phyloP scores from a whole-genome alignment of 2,329 filamentous ascomycete genomes.

The Xylaria multiplex region DNA sequence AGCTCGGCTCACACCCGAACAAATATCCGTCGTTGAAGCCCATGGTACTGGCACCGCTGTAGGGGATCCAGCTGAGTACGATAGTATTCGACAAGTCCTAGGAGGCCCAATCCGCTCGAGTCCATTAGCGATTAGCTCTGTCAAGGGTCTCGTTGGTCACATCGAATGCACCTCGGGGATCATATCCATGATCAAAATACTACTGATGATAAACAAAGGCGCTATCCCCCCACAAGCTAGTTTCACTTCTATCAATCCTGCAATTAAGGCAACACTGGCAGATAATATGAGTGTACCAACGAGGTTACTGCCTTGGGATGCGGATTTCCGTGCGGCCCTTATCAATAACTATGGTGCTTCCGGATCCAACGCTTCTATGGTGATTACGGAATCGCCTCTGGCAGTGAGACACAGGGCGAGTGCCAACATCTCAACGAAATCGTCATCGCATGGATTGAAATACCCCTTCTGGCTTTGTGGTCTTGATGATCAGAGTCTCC shows the following conservation, averaged over 20 bases:
- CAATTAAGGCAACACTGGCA: conserved; percentile 29
- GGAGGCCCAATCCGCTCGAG: conserved; percentile 22
- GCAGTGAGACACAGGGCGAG: conserved; percentile 1
- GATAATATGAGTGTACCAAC: conserved; percentile 42
- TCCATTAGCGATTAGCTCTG: conserved; percentile 43
- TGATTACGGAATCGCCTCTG: conserved; percentile 38
- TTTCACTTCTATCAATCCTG: conserved; percentile 47
- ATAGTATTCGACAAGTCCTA: conserved; percentile 44
- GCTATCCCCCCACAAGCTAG: conserved; percentile 50
- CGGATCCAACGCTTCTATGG: conserved; percentile 36
- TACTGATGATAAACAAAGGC: conserved; percentile 45
- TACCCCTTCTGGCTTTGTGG: conserved; percentile 37
- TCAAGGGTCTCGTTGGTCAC: conserved; percentile 52
- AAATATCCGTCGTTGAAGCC: conserved; percentile 49
- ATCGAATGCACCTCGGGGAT: conserved; percentile 49
- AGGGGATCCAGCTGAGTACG: conserved; percentile 51
- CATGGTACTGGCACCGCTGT: conserved; percentile 58
- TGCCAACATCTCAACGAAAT: not conserved
- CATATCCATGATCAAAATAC: conserved; percentile 47
- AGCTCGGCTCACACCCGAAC: conserved; percentile 32
- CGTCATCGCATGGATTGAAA: not conserved
- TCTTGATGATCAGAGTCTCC: conserved; percentile 41
- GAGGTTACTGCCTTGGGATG: conserved; percentile 38
- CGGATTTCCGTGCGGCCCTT: conserved; percentile 32
- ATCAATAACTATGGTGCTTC: conserved; percentile 54